Conservation (phyloP, 2,329 filamentous ascomycete species). For the Monilinia aucupariae region DNA sequence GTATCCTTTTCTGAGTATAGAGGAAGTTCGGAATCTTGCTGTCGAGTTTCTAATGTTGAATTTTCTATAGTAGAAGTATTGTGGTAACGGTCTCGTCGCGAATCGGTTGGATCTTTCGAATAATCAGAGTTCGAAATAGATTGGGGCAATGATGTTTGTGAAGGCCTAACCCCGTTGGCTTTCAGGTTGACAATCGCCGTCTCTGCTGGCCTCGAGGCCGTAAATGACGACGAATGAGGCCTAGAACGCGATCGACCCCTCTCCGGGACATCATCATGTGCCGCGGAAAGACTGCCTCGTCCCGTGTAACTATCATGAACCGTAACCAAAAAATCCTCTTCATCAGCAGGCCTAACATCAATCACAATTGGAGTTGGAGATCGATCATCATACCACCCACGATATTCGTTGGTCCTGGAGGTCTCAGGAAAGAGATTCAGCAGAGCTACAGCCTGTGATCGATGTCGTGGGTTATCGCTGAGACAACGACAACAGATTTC, state of each 20-base stretch:
- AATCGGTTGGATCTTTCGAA: conserved; percentile 15
- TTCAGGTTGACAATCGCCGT: neutral
- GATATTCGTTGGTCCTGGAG: conserved; percentile 26
- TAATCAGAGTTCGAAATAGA: conserved; percentile 21
- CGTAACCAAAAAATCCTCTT: conserved; percentile 12
- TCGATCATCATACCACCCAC: conserved; percentile 17
- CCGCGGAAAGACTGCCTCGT: neutral
- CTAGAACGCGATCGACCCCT: conserved; percentile 33
- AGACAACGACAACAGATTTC: conserved; percentile 68
- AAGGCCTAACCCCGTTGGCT: neutral
- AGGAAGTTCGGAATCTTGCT: conserved; percentile 3
- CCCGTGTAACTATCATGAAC: conserved; percentile 9
- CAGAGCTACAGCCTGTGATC: conserved; percentile 68
- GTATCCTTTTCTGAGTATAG: conserved; percentile 1
- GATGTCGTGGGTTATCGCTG: conserved; percentile 63
- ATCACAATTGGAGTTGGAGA: conserved; percentile 29
- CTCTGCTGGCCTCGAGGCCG: conserved; percentile 2
- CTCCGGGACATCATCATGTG: conserved; percentile 24
- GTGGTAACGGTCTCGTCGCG: conserved; percentile 1
- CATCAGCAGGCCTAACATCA: conserved; percentile 26
- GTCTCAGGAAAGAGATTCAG: conserved; percentile 62
- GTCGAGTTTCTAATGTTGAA: conserved; percentile 13
- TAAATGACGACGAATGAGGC: conserved; percentile 17
- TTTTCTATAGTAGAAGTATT: conserved; percentile 14
- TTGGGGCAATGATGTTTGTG: conserved; percentile 17